Evolutionary conservation across 2,329 filamentous ascomycete species (phyloP).

Genomic region (Hirsutella minnesotensis): DNA sequence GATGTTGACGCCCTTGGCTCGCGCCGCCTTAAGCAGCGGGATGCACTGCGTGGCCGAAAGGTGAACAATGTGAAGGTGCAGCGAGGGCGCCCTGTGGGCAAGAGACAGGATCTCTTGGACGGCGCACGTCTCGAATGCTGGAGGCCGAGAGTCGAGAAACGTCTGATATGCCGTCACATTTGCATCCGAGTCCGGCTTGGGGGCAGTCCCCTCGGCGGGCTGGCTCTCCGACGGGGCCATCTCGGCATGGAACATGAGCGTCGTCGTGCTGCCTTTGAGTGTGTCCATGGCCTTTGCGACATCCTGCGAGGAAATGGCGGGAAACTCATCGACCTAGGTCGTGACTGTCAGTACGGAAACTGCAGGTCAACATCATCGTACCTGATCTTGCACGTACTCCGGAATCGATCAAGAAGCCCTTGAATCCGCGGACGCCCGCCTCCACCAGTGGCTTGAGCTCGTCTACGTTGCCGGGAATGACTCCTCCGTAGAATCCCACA

Average conservation of each 20-base stretch:
- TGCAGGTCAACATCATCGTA: not conserved
- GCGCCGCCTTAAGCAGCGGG: slow-evolving; percentile 64
- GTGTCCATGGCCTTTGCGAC: slow-evolving; percentile 70
- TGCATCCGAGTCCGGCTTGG: slow-evolving; percentile 26
- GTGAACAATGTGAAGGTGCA: slow-evolving; percentile 89
- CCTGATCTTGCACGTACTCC: slow-evolving; percentile 49
- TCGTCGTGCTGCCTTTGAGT: slow-evolving; percentile 71
- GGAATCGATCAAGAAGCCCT: slow-evolving; percentile 93
- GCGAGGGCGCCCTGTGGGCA: slow-evolving; percentile 64
- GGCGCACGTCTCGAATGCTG: slow-evolving; percentile 82
- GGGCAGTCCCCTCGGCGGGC: slow-evolving; percentile 34
- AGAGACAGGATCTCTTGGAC: slow-evolving; percentile 77
- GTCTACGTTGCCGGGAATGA: slow-evolving; percentile 77
- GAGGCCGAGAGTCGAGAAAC: slow-evolving; percentile 82
- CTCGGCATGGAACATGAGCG: slow-evolving; percentile 97
- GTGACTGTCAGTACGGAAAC: not conserved
- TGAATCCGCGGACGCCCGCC: slow-evolving; percentile 86
- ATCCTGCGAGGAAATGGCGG: slow-evolving; percentile 71
- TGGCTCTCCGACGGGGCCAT: slow-evolving; percentile 64
- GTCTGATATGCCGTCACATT: slow-evolving; percentile 71
- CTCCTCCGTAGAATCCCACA: slow-evolving; percentile 94
- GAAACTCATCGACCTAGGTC: slow-evolving; percentile 83
- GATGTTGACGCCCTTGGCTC: slow-evolving; percentile 65
- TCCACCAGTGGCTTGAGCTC: slow-evolving; percentile 73
- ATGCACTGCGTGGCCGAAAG: slow-evolving; percentile 83